Evolutionary conservation across 1,139 yeast species (phyloP), one percentile per base, ranked within the genome.

Genomic region (Yamadazyma sp.): DNA sequence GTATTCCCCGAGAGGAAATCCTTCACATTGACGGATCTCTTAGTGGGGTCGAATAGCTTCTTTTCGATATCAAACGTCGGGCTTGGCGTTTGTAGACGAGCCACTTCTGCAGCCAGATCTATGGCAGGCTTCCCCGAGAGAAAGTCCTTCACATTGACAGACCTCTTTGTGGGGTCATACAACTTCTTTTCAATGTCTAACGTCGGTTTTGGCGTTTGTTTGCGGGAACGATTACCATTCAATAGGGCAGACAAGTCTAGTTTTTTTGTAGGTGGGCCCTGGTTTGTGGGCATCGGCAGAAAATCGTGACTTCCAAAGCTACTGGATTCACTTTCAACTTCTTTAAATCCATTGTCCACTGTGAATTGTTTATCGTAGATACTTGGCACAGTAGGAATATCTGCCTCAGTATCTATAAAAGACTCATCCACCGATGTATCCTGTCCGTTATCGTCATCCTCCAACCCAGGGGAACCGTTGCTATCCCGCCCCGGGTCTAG

Each of bases 111-210:
- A 22, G n/a, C 23, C 17, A 15, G 26, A 32, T 15, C 11, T 16
- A 8, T 20, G 12, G 12, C 29, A 6, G 29, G 29, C 18, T 29
- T 35, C 3, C 35, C 27, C n/a, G 43, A 55, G 9, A 43, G 31
- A 18, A 69, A 47, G 31, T 68, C 67, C 40, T 53, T 65, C 1
- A 73, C 63, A 7, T 67, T 55, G 0, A 64, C 58, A 0, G 65
- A 41, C 32, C 55, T 56, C 36, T 4, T 53, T 49, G 6, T 48
- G 38, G 16, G 29, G 1, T 53, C 51, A 42, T 43, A 59, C 12
- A 69, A 56, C 47, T 64, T 65, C 45, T 55, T 54, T 45, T 72
- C 75, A 12, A 69, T 47, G 25, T 65, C 23, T 8, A 6, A 8
- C 7, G 17, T 27, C 14, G 14, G 9, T 15, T 34, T 30, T 6